Base-by-base conservation (phyloP, 78 protist species). In the Planoprotostelium fungivorum region DNA sequence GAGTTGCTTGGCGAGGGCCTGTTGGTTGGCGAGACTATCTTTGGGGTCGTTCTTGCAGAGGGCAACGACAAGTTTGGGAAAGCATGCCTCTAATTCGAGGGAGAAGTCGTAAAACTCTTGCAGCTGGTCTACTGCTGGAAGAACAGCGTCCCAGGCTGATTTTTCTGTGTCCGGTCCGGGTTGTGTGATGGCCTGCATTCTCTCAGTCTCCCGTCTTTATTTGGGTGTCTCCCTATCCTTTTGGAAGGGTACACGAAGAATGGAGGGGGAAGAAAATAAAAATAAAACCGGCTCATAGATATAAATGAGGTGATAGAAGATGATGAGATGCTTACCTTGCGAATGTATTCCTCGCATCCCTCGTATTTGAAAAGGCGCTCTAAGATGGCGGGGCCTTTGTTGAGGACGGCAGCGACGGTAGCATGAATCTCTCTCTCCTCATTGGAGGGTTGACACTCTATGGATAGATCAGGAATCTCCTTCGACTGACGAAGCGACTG, bases 1-100 rank as follows among this genome's bases (percentile, higher is more conserved):
- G 25, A 96, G 88, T 88, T 96, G 97, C 83, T 96, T 96, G 5
- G 96, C 96, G 16, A 96, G 91, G 36, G 97, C 97, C 93, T 96
- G 97, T 89, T 96, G 93, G 34, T 88, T 86, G 83, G 94, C 92
- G 38, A 95, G 91, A 23, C 88, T 85, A 34, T 84, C 16, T 85
- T 88, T 86, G 38, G 97, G 95, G 87, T 89, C 94, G 38, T 39
- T 89, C 38, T 91, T 89, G 91, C 95, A 95, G 28, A 95, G 92
- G n/a, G 95, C 97, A 35, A 91, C 91, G 39, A 95, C 90, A 35
- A 95, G 95, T 83, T 91, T 89, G 84, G 97, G 96, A 91, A 95
- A 91, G 85, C 93, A 92, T 83, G 63, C 89, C 87, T 93, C 97
- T 1, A 95, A 88, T 36, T 86, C 84, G 83, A 90, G 83, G 0